A percentile compares a stretch with the other conserved stretches of the same genome.
These are phyloP conservation scores for Rheum nobile DNA, from an alignment of 148 eudicot species.

Conservation along the genomic window DNA sequence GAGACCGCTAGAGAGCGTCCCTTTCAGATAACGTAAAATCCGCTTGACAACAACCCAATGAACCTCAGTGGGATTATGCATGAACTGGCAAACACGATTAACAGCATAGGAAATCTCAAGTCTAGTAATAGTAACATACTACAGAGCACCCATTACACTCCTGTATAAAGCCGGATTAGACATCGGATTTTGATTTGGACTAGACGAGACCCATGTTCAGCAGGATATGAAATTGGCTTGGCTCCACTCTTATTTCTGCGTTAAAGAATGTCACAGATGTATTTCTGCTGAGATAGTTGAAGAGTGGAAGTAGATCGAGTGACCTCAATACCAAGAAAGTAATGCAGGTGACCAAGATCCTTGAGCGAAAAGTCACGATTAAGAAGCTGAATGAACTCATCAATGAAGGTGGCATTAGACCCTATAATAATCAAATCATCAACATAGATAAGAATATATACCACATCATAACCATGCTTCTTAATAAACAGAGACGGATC, in stretches of 20 bases:
- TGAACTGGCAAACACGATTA: background rate
- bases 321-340: background rate
- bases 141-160: too few relatives aligned
- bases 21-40: background rate
- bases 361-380: background rate
- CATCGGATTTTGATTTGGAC: too few relatives aligned
- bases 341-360: background rate
- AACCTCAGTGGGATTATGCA: background rate
- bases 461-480: background rate
- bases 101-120: background rate
- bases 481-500: background rate
- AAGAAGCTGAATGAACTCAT: too few relatives aligned
- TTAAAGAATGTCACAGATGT: background rate
- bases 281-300: background rate
- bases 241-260: background rate
- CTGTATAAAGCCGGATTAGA: too few relatives aligned
- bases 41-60: background rate
- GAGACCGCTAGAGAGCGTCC: background rate
- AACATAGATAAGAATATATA: too few relatives aligned
- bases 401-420: background rate
- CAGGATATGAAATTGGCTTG: background rate
- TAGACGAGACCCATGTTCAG: too few relatives aligned
- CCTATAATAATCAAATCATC: background rate
- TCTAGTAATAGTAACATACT: background rate
- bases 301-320: background rate